phyloP scores from a whole-genome alignment of 1,284 basidiomycete species.

The Baeospora myosura region DNA sequence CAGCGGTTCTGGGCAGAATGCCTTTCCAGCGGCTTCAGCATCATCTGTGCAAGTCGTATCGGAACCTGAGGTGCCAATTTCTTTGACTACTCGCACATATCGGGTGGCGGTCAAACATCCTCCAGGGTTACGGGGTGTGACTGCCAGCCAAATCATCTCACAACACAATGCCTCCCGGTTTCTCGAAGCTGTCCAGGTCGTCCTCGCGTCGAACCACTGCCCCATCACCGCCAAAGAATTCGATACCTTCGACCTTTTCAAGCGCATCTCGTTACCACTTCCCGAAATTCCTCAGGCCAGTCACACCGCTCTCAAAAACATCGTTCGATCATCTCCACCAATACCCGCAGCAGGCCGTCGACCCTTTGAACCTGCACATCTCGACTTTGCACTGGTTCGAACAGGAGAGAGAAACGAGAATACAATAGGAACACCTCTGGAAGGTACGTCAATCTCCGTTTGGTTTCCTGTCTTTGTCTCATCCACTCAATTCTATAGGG shows the following conservation, averaged over 20 bases:
- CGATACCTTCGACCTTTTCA: constrained; percentile 15
- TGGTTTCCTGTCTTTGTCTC: neutral
- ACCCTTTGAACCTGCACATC: constrained; percentile 12
- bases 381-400: constrained; percentile 19
- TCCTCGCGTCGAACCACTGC: neutral
- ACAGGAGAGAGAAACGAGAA: constrained; percentile 17
- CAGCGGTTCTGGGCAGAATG: neutral
- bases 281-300: constrained; percentile 15
- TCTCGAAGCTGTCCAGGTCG: neutral
- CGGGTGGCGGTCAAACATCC: neutral
- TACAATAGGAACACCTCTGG: constrained; percentile 15
- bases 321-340: constrained; percentile 16
- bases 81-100: neutral
- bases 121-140: neutral
- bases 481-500: neutral
- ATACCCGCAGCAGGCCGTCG: constrained; percentile 8
- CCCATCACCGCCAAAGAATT: constrained; percentile 1
- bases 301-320: constrained; percentile 11
- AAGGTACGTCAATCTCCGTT: constrained; percentile 10
- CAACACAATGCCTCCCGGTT: neutral
- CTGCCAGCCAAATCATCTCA: neutral
- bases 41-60: no score
- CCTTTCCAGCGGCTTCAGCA: neutral
- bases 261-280: constrained; percentile 11
- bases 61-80: no score